These are phyloP conservation scores for Setomelanomma holmii DNA, from an alignment of 2,329 filamentous ascomycete genomes.

Conservation along the genomic window DNA sequence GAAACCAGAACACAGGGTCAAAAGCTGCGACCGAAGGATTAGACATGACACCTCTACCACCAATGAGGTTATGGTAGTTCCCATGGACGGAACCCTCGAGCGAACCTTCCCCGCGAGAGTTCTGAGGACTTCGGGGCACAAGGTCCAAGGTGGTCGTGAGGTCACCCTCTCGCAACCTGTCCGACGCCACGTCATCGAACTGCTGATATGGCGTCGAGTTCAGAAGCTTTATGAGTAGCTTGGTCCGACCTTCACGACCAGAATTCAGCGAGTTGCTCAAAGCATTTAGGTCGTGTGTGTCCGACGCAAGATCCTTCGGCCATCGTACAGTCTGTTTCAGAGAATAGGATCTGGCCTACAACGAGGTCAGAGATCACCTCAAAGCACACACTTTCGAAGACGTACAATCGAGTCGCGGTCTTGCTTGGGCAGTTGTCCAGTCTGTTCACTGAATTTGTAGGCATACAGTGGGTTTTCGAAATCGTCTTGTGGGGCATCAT, in stretches of 20 bases:
- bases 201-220: neutral
- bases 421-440: neutral
- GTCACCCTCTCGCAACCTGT: neutral
- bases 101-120: neutral
- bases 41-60: conserved; percentile 44
- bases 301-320: neutral
- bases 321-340: neutral
- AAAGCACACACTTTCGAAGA: too few species aligned
- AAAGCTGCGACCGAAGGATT: conserved; percentile 1
- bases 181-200: neutral
- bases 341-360: neutral
- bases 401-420: neutral
- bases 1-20: conserved; percentile 8
- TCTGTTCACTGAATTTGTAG: neutral
- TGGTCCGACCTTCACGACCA: neutral
- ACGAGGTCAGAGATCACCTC: too few species aligned
- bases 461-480: neutral
- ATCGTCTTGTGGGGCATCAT: neutral
- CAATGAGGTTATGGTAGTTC: neutral
- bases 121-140: neutral
- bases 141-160: neutral
- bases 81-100: neutral
- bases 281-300: neutral
- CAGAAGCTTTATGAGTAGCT: neutral
- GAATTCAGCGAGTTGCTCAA: neutral